phyloP scores from a whole-genome alignment of 2,329 filamentous ascomycete genomes.

The Diaporthe caulivora region DNA sequence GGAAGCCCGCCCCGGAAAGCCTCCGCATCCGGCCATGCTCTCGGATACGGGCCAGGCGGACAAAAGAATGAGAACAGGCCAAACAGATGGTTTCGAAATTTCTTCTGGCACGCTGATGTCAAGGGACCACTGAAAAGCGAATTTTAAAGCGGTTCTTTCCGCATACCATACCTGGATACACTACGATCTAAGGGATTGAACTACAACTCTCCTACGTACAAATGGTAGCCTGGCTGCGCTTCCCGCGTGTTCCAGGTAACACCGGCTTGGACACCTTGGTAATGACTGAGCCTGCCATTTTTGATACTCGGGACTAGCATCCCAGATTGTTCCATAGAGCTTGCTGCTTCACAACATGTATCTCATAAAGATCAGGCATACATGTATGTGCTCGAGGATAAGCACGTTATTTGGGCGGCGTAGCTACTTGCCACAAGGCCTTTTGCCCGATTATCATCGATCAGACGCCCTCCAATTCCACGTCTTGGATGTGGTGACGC shows the following conservation, averaged over 20 bases:
- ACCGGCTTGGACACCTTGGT: no score
- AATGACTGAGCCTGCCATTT: neutral
- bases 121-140: neutral
- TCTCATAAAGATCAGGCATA: no score
- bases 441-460: neutral
- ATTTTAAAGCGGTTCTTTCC: neutral
- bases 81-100: neutral
- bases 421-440: no score
- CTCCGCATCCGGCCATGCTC: conserved; percentile 16
- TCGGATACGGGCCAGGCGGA: neutral
- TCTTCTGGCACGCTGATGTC: neutral
- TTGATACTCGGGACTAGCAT: neutral
- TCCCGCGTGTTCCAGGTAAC: neutral
- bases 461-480: no score
- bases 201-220: neutral
- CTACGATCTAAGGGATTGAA: neutral
- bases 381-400: neutral
- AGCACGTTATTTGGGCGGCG: neutral
- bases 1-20: neutral
- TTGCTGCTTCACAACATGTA: neutral
- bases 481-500: no score
- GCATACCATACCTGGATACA: neutral
- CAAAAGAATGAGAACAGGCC: neutral
- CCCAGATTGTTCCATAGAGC: no score
- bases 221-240: neutral